Evolutionary conservation across 106 monocot species (phyloP), one percentile per base, ranked within the genome.

Genomic region (Alisma plantagoaquatica): DNA sequence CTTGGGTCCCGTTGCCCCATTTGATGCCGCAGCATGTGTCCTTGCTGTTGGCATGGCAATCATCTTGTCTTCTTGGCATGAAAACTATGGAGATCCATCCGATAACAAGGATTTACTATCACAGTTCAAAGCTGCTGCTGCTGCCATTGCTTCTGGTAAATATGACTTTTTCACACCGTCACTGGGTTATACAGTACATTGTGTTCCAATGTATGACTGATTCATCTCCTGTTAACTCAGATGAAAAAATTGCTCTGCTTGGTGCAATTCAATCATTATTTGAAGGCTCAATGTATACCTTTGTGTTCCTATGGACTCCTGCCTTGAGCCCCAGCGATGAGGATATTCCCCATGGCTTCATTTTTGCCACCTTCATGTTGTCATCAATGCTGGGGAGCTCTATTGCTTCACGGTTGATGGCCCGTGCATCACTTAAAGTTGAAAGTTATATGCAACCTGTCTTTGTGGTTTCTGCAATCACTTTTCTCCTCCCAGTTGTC

Each of bases 301-400:
- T 96, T 78, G 96, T 89, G 19, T 96, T 89, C 76, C 54, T 96
- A 57, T 96, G 89, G 89, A 89, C 96, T 38, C 96, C 89, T 62
- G 96, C 96, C 51, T 60, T 96, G 50, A 89, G 96, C 59, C 89
- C 96, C 42, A 89, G 89, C 72, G 89, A 96, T 1, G 84, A 89
- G 63, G 81, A 89, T 1, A 96, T 96, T 29, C 96, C 89, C 59
- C 89, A 89, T 69, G 96, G 81, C 23, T 96, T 96, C 68, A 96
- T 96, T 54, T 96, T 89, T 72, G 89, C 89, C 3, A 96, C 96
- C 14, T 96, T 96, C 62, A 96, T 96, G 96, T 48, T 96, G 50
- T 89, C 96, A 45, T 96, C 89, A 33, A 96, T 96, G 96, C 62
- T 96, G 70, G 96, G 96, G 10, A 96, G 89, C 56, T 89, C 96